Conservation (phyloP, 78 protist species). For the Speleostelium caveatum region DNA sequence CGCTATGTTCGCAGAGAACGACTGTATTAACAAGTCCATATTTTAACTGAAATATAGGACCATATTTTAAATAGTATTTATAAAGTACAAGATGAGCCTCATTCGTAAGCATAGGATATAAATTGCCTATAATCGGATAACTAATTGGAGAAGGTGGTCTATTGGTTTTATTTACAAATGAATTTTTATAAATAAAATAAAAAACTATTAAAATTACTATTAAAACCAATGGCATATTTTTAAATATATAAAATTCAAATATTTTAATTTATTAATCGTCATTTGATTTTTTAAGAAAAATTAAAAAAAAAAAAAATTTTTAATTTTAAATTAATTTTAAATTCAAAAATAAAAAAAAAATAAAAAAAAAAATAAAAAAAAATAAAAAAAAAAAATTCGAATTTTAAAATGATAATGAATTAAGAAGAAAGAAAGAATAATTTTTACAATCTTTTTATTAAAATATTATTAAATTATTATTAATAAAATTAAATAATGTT, state of each 20-base stretch:
- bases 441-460: not conserved
- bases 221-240: too few relatives aligned
- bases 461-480: too few relatives aligned
- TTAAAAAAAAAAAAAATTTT: too few relatives aligned
- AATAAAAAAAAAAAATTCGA: not conserved
- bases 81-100: not conserved
- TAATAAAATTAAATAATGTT: too few relatives aligned
- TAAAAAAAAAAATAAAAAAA: conserved; percentile 13
- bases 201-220: too few relatives aligned
- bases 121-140: not conserved
- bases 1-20: not conserved
- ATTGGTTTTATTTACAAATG: too few relatives aligned
- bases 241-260: too few relatives aligned
- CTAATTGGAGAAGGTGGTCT: not conserved
- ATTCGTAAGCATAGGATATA: not conserved
- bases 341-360: not conserved
- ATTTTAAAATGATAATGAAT: not conserved
- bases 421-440: not conserved
- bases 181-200: too few relatives aligned
- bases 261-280: too few relatives aligned
- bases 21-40: not conserved
- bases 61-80: not conserved
- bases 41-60: not conserved
- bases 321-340: too few relatives aligned
- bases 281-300: too few relatives aligned